Conservation (phyloP, 208 protist species). For the Naegleria lovaniensis region DNA sequence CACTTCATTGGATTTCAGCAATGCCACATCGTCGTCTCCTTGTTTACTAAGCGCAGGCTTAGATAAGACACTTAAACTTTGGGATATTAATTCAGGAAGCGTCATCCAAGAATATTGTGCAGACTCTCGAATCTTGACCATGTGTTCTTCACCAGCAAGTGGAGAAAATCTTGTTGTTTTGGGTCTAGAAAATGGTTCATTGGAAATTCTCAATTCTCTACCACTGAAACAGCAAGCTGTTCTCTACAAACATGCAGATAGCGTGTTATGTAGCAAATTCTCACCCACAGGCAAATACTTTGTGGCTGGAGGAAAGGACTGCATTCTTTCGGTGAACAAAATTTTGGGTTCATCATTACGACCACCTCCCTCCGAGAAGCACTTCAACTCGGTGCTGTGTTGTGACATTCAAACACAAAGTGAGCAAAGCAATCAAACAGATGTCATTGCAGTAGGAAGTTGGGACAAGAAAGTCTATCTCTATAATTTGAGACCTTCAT, state of each 20-base stretch:
- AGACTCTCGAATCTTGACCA: neutral
- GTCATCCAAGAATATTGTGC: neutral
- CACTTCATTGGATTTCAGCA: neutral
- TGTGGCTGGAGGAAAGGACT: neutral
- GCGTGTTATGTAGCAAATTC: neutral
- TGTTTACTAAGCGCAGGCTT: neutral
- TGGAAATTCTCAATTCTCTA: neutral
- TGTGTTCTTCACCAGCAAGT: neutral
- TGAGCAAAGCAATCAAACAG: neutral
- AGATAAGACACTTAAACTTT: neutral
- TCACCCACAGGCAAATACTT: neutral
- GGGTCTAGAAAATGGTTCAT: neutral
- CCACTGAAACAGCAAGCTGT: neutral
- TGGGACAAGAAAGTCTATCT: neutral
- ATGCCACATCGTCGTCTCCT: neutral
- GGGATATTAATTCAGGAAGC: neutral
- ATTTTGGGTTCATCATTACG: neutral
- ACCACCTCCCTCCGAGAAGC: neutral
- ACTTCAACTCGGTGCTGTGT: neutral
- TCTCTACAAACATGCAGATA: neutral
- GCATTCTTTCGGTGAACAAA: neutral
- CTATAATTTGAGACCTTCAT: neutral
- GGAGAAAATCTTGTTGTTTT: neutral
- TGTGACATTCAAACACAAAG: neutral
- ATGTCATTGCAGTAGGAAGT: neutral